Evolutionary conservation across 2,329 filamentous ascomycete genomes (phyloP).

Genomic region (Sordariomycetes sp.): DNA sequence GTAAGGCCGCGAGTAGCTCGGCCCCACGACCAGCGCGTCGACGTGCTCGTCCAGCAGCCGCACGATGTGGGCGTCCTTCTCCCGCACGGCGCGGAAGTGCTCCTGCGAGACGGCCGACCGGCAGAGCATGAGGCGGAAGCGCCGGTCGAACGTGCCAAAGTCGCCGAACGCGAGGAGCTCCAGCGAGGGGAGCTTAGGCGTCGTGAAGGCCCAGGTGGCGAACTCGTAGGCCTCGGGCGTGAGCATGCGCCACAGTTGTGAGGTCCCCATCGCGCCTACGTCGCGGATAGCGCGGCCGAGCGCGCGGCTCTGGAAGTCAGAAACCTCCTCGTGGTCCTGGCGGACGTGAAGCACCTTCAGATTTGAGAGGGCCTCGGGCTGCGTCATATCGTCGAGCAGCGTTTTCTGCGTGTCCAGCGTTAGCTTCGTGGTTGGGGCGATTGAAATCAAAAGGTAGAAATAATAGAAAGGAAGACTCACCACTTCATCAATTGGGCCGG

Average conservation of each 20-base stretch:
- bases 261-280: not conserved
- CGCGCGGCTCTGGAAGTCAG: not conserved
- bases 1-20: not conserved
- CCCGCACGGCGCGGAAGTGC: not conserved
- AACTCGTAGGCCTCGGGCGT: not conserved
- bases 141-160: not conserved
- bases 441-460: not conserved
- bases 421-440: not conserved
- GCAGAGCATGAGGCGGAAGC: not conserved
- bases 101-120: not conserved
- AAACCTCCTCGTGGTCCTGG: not conserved
- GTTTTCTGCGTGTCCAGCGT: not conserved
- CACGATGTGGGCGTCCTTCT: not conserved
- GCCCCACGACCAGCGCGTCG: not conserved
- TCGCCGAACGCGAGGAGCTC: slow-evolving; percentile 1
- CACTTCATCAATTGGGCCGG: not conserved
- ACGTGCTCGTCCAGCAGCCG: not conserved
- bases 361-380: not conserved
- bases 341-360: not conserved
- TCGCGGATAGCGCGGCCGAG: not conserved
- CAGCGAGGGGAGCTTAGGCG: not conserved
- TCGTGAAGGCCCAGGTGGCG: not conserved
- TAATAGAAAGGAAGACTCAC: not conserved
- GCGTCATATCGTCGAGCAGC: not conserved
- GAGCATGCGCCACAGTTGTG: not conserved